phyloP scores from a whole-genome alignment of 441 rosid species.

The Adansonia madagascariensis region DNA sequence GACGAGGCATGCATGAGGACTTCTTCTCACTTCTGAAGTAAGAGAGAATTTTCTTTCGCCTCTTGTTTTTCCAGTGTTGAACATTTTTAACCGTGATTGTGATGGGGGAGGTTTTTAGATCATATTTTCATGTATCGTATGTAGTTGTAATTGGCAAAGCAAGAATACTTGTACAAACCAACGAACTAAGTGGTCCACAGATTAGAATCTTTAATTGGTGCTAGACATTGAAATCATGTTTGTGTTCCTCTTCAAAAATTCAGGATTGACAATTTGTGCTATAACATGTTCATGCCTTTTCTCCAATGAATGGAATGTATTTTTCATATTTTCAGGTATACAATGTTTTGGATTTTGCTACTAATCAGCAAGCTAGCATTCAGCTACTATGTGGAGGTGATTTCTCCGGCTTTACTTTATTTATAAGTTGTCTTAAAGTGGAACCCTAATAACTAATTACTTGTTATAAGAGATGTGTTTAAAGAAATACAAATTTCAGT shows the following conservation, averaged over 20 bases:
- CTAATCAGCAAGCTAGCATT: constrained; percentile 92
- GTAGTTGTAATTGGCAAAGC: too few relatives aligned
- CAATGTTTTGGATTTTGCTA: constrained; percentile 89
- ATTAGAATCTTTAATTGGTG: neutral
- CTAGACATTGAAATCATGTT: constrained; percentile 4
- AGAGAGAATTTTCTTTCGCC: constrained; percentile 34
- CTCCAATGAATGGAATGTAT: constrained; percentile 23
- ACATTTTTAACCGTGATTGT: neutral
- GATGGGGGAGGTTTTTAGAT: constrained; percentile 21
- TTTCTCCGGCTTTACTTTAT: constrained; percentile 8
- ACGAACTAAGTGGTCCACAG: too few relatives aligned
- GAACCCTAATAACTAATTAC: constrained; percentile 16
- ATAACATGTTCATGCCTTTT: constrained; percentile 26
- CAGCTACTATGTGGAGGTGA: constrained; percentile 98
- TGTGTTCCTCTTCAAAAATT: constrained; percentile 14
- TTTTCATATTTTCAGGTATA: constrained; percentile 64
- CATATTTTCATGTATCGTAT: neutral
- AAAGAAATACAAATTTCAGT: neutral
- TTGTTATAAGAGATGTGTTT: neutral
- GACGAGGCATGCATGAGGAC: constrained; percentile 95
- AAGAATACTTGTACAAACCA: too few relatives aligned
- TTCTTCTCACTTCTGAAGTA: constrained; percentile 70
- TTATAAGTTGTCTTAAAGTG: constrained; percentile 19
- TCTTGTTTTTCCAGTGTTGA: constrained; percentile 20
- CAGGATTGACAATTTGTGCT: constrained; percentile 18